Evolutionary conservation across 495 filamentous ascomycete genomes (phyloP).

Genomic region (Haplographium delicatum): DNA sequence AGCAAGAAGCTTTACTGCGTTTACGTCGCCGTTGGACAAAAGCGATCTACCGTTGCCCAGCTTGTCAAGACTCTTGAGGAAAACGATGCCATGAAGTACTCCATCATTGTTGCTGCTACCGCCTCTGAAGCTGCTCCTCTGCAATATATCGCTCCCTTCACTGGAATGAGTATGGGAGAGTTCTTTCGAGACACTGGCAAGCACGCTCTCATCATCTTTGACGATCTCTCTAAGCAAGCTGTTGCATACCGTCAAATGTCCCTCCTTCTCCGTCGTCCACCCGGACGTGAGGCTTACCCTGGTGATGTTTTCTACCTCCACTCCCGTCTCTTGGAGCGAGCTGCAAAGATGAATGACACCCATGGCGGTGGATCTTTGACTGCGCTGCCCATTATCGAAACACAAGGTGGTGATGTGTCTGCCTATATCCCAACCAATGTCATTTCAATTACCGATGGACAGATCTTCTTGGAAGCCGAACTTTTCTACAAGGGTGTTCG

Average conservation of each 20-base stretch:
- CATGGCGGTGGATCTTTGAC: constrained; percentile 95
- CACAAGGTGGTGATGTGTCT: constrained; percentile 99
- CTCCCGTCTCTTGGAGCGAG: constrained; percentile 98
- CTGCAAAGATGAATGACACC: constrained; percentile 98
- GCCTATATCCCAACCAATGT: constrained; percentile 99
- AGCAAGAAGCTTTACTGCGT: constrained; percentile 98
- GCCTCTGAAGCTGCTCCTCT: constrained; percentile 93
- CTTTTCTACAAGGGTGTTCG: constrained; percentile 99
- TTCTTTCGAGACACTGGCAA: constrained; percentile 89
- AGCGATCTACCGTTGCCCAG: constrained; percentile 98
- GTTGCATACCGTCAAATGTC: constrained; percentile 99
- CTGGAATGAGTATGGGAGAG: constrained; percentile 70
- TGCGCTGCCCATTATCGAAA: constrained; percentile 97
- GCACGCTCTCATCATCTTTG: constrained; percentile 90
- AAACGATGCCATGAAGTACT: constrained; percentile 99
- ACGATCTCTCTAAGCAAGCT: constrained; percentile 98
- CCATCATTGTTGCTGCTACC: constrained; percentile 89
- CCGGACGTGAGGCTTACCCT: constrained; percentile 99
- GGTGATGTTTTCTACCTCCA: constrained; percentile 99
- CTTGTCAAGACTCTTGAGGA: constrained; percentile 99
- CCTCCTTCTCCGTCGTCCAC: constrained; percentile 95
- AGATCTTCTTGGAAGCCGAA: constrained; percentile 99
- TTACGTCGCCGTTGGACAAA: constrained; percentile 98
- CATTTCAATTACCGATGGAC: constrained; percentile 99
- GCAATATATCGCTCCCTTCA: constrained; percentile 96